Base-by-base conservation (phyloP, 1,284 basidiomycete genomes). In the Termitomyces sp. region DNA sequence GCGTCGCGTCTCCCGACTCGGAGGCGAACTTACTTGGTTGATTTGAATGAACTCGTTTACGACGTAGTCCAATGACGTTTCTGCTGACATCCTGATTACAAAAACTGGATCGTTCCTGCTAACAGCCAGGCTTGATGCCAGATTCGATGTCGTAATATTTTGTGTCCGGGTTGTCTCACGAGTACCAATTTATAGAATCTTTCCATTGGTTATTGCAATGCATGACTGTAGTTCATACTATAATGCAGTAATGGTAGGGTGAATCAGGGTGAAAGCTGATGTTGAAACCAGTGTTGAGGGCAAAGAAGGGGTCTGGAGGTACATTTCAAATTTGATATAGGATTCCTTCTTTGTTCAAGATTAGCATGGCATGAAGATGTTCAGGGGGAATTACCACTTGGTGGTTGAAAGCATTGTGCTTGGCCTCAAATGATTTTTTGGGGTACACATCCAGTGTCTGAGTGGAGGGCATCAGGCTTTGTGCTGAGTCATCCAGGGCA, bases 71-170 rank as follows among this genome's bases (percentile, higher is more conserved):
- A 39, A 9, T 17, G 36, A 17, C 5, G 1, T 36, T n/a, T 36
- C 15, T 36, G 34, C 8, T 8, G 7, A 3, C 9, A 8, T 13
- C 33, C 33, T 34, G 5, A 13, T 4, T 34, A 34, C 13, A 34
- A 13, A 34, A 17, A 15, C 15, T 36, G 4, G 15, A 15, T n/a
- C 26, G 3, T n/a, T 15, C 12, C 7, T 42, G 24, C 8, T 26
- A 26, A 15, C 15, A 28, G 0, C 42, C 42, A 17, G 90, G 53
- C 74, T 98, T 39, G 80, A 81, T 41, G 91, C 92, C 78, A n/a
- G 76, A 2, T 84, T 98, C 19, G 81, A 92, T 65, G 91, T 90
- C 59, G 79, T 77, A 65, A 71, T 68, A 24, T 72, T 98, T 36
- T 94, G 92, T 91, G 81, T 89, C 55, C 75, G 79, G 47, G 79